Base-by-base conservation (phyloP, 1,139 yeast genomes). In the Diutina ranongensis region DNA sequence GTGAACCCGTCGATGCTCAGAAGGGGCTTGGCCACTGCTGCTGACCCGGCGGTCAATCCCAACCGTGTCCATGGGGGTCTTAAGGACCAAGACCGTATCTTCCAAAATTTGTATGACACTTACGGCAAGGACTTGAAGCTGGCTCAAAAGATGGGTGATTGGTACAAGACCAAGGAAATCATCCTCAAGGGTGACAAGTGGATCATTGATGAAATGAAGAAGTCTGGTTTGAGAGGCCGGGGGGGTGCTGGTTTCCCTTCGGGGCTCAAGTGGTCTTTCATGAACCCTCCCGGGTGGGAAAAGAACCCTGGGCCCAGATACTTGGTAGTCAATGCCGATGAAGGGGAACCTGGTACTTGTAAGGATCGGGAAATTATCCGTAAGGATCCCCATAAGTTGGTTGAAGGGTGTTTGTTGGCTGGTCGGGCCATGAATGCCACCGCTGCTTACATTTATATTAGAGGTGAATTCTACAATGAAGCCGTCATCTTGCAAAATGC, bases 271-370 rank as follows among this genome's bases (percentile, higher is more conserved):
- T 85, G 94, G 94, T 83, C 94, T 18, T 85, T 85, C 60, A 85
- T 85, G 95, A 85, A 85, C 66, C 95, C 95, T 46, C 95, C 95
- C 45, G 92, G 92, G 50, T 85, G 95, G 95, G 94, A 85, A 54
- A 85, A 84, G 62, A 84, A 84, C 63, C 68, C 65, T 18, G 95
- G 95, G 20, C 92, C 95, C 51, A 76, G 94, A 61, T 85, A 85
- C 61, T 72, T 85, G 52, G 94, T 85, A 46, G 87, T 85, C 57
- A 85, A 85, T 63, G 95, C 95, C 49, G 95, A 86, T 70, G 95
- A 85, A 65, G 95, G 95, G 57, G 95, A 85, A 64, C 95, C 95
- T 18, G 95, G 95, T 52, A 85, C 95, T 46, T 85, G 95, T 67
- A 85, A 85, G 67, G 95, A 85, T 63, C 74, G 95, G 60, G 95